Evolutionary conservation across 192 early-diverging fungal genomes (phyloP).

Genomic region (Umbelopsis sp.): DNA sequence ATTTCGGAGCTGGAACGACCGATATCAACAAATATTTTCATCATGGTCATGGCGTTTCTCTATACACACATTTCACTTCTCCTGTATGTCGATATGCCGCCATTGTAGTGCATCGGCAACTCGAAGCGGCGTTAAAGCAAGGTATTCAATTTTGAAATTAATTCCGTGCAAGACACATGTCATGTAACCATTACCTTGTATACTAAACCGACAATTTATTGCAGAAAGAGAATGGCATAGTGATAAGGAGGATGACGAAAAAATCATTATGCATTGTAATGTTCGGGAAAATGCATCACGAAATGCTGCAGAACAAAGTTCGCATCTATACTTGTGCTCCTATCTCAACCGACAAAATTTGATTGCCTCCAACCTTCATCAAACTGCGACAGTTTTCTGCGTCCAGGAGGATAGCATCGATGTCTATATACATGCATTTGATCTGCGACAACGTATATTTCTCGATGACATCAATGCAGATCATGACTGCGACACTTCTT

Average conservation of each 20-base stretch:
- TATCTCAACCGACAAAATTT: constrained; percentile 47
- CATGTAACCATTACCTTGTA: too few species aligned
- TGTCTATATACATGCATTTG: constrained; percentile 3
- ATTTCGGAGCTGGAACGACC: constrained; percentile 17
- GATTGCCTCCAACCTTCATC: background rate
- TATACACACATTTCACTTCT: constrained; percentile 98
- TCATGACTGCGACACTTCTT: background rate
- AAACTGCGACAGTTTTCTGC: background rate
- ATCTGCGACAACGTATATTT: background rate
- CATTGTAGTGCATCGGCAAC: constrained; percentile 90
- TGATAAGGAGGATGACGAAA: constrained; percentile 55
- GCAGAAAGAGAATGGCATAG: constrained; percentile 52
- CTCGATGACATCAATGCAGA: background rate
- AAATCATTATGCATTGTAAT: constrained; percentile 74
- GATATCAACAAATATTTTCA: constrained; percentile 22
- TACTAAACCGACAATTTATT: background rate
- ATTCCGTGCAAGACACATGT: too few species aligned
- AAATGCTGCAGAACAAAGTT: constrained; percentile 71
- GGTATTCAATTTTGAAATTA: too few species aligned
- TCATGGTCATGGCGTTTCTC: constrained; percentile 42
- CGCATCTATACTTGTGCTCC: constrained; percentile 64
- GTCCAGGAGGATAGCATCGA: constrained; percentile 4
- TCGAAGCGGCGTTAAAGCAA: constrained; percentile 66
- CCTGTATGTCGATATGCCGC: constrained; percentile 98
- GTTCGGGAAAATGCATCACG: constrained; percentile 71